Evolutionary conservation across 345 rosid genomes (phyloP), one percentile per base, ranked within the genome.

Genomic region (Durio zibethinus): DNA sequence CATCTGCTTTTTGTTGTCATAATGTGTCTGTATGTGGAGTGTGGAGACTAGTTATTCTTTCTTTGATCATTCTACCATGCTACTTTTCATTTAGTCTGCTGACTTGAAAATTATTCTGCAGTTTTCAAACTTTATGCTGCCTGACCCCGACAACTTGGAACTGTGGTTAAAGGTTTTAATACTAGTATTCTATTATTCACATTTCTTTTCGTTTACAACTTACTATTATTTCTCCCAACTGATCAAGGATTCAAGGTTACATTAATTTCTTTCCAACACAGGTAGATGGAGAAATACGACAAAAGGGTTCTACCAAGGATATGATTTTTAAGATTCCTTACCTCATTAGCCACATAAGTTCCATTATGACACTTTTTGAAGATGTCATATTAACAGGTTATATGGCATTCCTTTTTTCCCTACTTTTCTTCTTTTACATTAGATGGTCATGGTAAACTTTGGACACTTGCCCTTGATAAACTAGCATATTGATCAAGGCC

Each of bases 381-480:
- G 97, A 95, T 84, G 88, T 90, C 62, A 96, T 96, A 76, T 82
- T 92, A 79, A 96, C 98, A 83, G 98, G 97, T 93, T 87, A 48
- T n/a, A 20, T 47, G 31, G 36, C 27, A 53, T 38, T 21, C 6
- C n/a, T 72, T 45, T 27, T 12, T 29, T 69, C 42, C 38, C 29
- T 11, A 33, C 0, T 70, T 67, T 71, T 10, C 45, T n/a, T 35
- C 54, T 61, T 10, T 72, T 25, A 29, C 23, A 47, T 47, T 47
- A 15, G 9, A 48, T 29, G 23, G 48, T 15, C 9, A 48, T 29
- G 23, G 48, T 15, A 3, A 35, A 70, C 9, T 18, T 18, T 29
- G 42, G 35, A 35, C 59, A 4, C 18, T 21, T 5, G 23, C 31
- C 20, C 73, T 45, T 14, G 7, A 23, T 45, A 15, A 69, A 69